Evolutionary conservation across 192 early-diverging fungal species (phyloP).

Genomic region (Backusella parvicylindrica): DNA sequence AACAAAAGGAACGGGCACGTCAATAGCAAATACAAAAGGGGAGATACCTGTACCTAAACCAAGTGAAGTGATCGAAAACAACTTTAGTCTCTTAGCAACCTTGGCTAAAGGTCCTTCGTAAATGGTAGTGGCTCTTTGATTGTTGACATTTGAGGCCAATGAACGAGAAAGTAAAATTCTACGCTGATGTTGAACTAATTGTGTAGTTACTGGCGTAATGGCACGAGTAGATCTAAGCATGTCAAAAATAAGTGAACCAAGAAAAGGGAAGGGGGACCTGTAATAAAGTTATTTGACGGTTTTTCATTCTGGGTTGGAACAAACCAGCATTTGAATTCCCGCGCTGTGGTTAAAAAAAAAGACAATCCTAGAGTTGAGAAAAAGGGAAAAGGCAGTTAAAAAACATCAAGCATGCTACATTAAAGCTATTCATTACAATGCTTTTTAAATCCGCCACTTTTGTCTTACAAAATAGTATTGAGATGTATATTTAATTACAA

Average conservation of each 20-base stretch:
- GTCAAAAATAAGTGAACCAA: not conserved
- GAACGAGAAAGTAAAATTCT: not conserved
- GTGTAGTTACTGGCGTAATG: not conserved
- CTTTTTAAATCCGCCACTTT: too few species aligned
- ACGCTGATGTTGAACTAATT: not conserved
- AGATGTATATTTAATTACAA: not conserved
- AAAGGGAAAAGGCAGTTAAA: too few species aligned
- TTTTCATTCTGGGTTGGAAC: not conserved
- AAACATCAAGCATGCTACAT: too few species aligned
- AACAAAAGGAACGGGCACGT: conserved; percentile 45
- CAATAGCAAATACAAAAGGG: conserved; percentile 49
- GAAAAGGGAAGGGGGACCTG: not conserved
- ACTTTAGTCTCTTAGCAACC: conserved; percentile 49
- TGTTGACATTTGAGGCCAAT: not conserved
- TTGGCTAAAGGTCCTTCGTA: conserved; percentile 50
- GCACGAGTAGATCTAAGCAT: not conserved
- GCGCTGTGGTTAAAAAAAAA: too few species aligned
- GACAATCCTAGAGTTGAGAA: too few species aligned
- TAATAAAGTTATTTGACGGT: not conserved
- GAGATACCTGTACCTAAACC: conserved; percentile 45
- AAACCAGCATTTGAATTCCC: not conserved
- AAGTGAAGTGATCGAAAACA: conserved; percentile 53
- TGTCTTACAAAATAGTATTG: too few species aligned
- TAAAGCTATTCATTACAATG: too few species aligned
- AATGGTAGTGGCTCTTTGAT: conserved; percentile 18